Evolutionary conservation across 495 filamentous ascomycete species (phyloP).

Genomic region (Hypoxylon cercidicola): DNA sequence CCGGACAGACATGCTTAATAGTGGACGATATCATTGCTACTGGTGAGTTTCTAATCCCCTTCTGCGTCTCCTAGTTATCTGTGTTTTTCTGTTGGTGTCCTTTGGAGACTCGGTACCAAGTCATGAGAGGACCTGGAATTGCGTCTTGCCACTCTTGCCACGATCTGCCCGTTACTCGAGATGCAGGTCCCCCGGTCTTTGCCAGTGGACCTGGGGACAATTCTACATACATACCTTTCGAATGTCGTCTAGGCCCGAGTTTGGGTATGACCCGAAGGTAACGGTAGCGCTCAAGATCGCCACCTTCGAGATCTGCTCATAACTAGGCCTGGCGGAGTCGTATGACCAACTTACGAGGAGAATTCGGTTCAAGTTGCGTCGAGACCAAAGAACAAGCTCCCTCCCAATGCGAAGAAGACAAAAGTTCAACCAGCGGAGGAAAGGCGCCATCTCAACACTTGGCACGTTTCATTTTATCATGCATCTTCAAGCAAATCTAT

Average conservation of each 20-base stretch:
- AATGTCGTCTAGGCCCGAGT: conserved; percentile 4
- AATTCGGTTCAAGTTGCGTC: conserved; percentile 15
- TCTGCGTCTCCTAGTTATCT: conserved; percentile 6
- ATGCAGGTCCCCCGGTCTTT: conserved; percentile 9
- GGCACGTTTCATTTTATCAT: conserved; percentile 11
- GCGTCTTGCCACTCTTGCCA: not conserved
- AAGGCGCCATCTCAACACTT: conserved; percentile 2
- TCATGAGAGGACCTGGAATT: conserved; percentile 4
- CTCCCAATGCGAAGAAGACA: conserved; percentile 3
- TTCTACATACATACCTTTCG: not conserved
- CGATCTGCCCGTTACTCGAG: not conserved
- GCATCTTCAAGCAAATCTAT: conserved; percentile 12
- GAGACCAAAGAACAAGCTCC: not conserved
- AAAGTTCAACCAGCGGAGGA: not conserved
- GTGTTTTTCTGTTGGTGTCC: conserved; percentile 17
- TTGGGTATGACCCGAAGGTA: conserved; percentile 9
- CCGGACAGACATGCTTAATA: conserved; percentile 88
- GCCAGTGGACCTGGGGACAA: conserved; percentile 15
- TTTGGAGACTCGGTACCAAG: not conserved
- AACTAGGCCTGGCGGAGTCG: conserved; percentile 2
- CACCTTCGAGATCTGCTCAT: conserved; percentile 6
- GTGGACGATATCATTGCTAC: conserved; percentile 99
- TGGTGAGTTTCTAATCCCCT: conserved; percentile 65
- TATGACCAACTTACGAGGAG: conserved; percentile 12
- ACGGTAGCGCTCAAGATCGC: conserved; percentile 6